phyloP scores from a whole-genome alignment of 2,329 filamentous ascomycete species.

The Venturia effusa region DNA sequence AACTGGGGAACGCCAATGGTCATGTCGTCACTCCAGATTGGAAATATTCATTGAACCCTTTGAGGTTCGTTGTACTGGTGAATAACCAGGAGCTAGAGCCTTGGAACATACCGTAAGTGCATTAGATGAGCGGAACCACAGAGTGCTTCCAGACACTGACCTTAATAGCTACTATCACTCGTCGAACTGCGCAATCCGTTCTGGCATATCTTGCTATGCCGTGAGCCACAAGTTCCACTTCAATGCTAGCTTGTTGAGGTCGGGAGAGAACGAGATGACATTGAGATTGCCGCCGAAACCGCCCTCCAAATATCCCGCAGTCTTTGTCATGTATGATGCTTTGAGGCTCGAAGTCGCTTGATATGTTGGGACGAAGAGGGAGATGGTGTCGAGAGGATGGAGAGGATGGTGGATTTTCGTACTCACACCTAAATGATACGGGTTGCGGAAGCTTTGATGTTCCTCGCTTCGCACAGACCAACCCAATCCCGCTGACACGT shows the following conservation, averaged over 20 bases:
- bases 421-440: too few species aligned
- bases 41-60: conserved; percentile 41
- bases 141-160: background rate
- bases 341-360: conserved; percentile 44
- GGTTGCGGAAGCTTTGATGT: too few species aligned
- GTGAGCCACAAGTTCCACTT: conserved; percentile 50
- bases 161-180: conserved; percentile 37
- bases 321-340: conserved; percentile 58
- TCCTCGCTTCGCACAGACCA: too few species aligned
- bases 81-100: conserved; percentile 36
- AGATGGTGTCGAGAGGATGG: background rate
- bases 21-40: conserved; percentile 40
- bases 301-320: conserved; percentile 36
- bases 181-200: conserved; percentile 50
- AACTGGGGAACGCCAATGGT: conserved; percentile 51
- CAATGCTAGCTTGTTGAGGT: conserved; percentile 32
- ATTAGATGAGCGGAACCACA: background rate
- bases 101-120: conserved; percentile 42
- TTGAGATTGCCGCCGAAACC: conserved; percentile 49
- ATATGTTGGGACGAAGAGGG: background rate
- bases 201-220: conserved; percentile 51
- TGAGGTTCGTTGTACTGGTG: conserved; percentile 40
- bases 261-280: conserved; percentile 44
- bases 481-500: too few species aligned
- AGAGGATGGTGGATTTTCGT: too few species aligned